Evolutionary conservation across 176 grass and related monocot species (phyloP), one percentile per base, ranked within the genome.

Genomic region (Coix lacrymajobi): DNA sequence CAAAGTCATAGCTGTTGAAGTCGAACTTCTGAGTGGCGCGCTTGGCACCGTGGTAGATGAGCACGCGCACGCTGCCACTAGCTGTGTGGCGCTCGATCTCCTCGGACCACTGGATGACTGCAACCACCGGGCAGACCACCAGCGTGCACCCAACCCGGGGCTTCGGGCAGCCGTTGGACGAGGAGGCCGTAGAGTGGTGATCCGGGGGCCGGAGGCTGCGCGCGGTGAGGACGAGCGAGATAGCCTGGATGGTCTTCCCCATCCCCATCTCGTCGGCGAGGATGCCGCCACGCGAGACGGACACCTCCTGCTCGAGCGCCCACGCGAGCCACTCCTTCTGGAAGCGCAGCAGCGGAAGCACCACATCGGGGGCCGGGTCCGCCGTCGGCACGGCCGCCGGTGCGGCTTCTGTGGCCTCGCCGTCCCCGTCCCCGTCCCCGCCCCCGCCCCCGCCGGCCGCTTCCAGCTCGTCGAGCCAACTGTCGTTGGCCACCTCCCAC

Each of bases 241-340:
- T 96, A 15, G 91, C 96, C 49, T 99, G 96, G 87, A 99, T 99
- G 72, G 93, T 99, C 88, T 96, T 99, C 51, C 96, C 96, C 96
- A 99, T 99, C 29, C 96, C 93, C 96, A 99, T 99, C 84, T 96
- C 96, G 30, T 99, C 93, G 0, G 96, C 96, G 33, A 99, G 89
- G 83, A 99, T 93, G 31, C 96, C 96, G 2, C 93, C 93, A 34
- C 52, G 90, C 14, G 87, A 62, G 44, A 62, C 16, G 16, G 89
- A 93, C 32, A 71, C 79, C 80, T 98, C 96, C 88, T 96, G 93
- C 43, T 67, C 89, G 19, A 98, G 88, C 44, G 93, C 96, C 96
- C 96, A 95, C 5, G 80, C 84, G 10, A 98, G 96, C 93, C 93
- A 95, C 84, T 98, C 93, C 85, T 95, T 98, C 64, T 95, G 96